Evolutionary conservation across 352 stramenopile species (phyloP).

Genomic region (Phytophthora capsici): DNA sequence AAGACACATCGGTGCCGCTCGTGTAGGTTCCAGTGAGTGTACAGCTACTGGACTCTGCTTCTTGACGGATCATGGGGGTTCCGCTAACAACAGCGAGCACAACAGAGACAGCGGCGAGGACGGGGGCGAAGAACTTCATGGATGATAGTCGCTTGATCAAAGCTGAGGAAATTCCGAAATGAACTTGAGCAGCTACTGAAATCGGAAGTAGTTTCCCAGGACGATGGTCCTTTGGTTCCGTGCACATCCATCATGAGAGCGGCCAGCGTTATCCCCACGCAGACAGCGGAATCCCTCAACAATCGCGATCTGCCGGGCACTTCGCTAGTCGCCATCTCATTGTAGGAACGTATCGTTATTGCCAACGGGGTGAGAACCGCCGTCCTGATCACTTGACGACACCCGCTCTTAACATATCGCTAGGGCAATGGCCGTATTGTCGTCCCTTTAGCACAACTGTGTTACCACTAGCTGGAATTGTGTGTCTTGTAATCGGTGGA

Average conservation of each 20-base stretch:
- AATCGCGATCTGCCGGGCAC: constrained; percentile 14
- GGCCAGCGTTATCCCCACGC: constrained; percentile 4
- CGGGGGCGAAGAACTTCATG: constrained; percentile 27
- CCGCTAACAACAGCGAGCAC: constrained; percentile 12
- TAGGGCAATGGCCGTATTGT: not conserved
- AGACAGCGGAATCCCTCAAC: constrained; percentile 26
- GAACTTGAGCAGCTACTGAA: constrained; percentile 7
- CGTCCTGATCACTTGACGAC: not conserved
- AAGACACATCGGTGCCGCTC: constrained; percentile 27
- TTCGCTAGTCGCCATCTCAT: constrained; percentile 4
- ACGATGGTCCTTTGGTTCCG: not conserved
- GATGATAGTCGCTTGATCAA: constrained; percentile 7
- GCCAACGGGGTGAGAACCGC: constrained; percentile 6
- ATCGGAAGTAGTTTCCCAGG: not conserved
- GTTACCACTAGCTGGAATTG: not conserved
- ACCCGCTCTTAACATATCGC: constrained; percentile 15
- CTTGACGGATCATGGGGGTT: constrained; percentile 30
- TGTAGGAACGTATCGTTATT: constrained; percentile 16
- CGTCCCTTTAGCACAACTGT: not conserved
- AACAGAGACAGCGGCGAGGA: constrained; percentile 3
- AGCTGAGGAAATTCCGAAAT: constrained; percentile 27
- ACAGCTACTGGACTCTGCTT: constrained; percentile 28
- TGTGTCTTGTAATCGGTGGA: not conserved
- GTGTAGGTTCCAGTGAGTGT: constrained; percentile 44
- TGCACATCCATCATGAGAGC: constrained; percentile 8